phyloP scores from a whole-genome alignment of 768 basidiomycete genomes.

The Candolleomyces efflorescens region DNA sequence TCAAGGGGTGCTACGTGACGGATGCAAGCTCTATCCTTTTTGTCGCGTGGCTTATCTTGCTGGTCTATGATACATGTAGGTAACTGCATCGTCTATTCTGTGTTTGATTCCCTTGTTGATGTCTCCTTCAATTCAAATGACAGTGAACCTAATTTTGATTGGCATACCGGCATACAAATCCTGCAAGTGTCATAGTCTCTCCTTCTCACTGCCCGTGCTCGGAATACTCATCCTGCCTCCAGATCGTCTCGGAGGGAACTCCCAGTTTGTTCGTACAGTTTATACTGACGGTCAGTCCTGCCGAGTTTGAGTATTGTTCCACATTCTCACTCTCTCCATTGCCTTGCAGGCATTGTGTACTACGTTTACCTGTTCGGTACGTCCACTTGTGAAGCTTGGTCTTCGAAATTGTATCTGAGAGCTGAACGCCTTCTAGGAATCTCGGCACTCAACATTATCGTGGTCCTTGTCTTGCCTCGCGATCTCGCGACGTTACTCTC shows the following conservation, averaged over 20 bases:
- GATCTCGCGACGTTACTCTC: neutral
- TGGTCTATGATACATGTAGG: slow-evolving; percentile 14
- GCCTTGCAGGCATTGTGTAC: slow-evolving; percentile 15
- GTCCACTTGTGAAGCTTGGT: neutral
- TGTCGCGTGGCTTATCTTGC: slow-evolving; percentile 13
- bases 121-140: too few relatives aligned
- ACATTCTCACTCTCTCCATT: neutral
- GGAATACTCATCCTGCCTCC: neutral
- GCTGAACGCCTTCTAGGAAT: slow-evolving; percentile 8
- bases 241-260: slow-evolving; percentile 10
- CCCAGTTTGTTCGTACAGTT: slow-evolving; percentile 11
- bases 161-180: slow-evolving; percentile 12
- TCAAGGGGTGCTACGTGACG: slow-evolving; percentile 16
- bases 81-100: neutral
- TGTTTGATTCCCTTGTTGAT: neutral
- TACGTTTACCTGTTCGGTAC: slow-evolving; percentile 19
- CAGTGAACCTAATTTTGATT: slow-evolving; percentile 16
- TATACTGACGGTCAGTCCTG: slow-evolving; percentile 14
- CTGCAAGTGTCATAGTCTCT: neutral
- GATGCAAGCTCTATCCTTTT: slow-evolving; percentile 16
- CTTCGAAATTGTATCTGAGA: neutral
- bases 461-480: neutral
- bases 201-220: neutral
- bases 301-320: neutral
- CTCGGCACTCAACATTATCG: slow-evolving; percentile 8